phyloP scores from a whole-genome alignment of 345 rosid genomes.

The Reutealis trisperma region DNA sequence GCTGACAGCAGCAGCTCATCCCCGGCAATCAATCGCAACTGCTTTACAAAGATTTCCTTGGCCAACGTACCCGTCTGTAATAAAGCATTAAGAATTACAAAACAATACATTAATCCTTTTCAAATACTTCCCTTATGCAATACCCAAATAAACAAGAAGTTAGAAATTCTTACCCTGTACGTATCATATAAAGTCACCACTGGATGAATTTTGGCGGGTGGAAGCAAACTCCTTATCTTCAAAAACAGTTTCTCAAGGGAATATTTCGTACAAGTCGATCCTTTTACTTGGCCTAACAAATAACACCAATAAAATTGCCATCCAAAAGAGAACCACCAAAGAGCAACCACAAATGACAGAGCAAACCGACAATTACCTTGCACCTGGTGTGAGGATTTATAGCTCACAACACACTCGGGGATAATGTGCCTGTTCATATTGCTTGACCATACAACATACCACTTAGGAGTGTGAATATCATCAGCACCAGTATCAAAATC shows the following conservation, averaged over 20 bases:
- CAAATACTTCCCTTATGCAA: background rate
- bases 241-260: constrained; percentile 33
- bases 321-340: constrained; percentile 1
- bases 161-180: constrained; percentile 31
- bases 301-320: background rate
- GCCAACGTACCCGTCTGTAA: constrained; percentile 42
- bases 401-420: constrained; percentile 54
- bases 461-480: constrained; percentile 40
- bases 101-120: background rate
- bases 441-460: constrained; percentile 46
- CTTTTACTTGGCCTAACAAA: constrained; percentile 27
- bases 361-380: constrained; percentile 27
- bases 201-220: constrained; percentile 40
- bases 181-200: constrained; percentile 26
- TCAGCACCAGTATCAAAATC: constrained; percentile 48
- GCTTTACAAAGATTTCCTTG: constrained; percentile 33
- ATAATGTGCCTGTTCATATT: constrained; percentile 45
- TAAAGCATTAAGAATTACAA: constrained; percentile 2
- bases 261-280: constrained; percentile 15
- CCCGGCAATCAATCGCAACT: constrained; percentile 37
- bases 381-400: constrained; percentile 28
- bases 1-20: constrained; percentile 38
- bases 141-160: background rate
- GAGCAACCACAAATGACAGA: background rate
- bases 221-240: constrained; percentile 39